Evolutionary conservation across 176 grass and related monocot species (phyloP), one percentile per base, ranked within the genome.

Genomic region (Phragmites australis): DNA sequence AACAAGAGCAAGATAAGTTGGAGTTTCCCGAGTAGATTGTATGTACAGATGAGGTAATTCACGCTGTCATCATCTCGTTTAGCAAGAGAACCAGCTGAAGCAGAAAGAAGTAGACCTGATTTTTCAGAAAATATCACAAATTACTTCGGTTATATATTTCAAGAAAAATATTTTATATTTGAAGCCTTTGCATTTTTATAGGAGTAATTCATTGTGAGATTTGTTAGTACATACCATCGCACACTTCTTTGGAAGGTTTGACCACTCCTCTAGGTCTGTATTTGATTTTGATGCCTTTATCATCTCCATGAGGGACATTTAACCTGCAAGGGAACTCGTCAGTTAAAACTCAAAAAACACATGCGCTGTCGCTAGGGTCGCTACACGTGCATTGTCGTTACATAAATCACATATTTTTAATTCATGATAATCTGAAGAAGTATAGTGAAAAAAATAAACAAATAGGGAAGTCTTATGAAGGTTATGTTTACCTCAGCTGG

Each of bases 201-300:
- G 18, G 27, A 58, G 3, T 30, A 11, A 65, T 74, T 80, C 21
- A 42, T 12, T 1, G 46, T 56, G 66, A 21, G 22, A 30, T 37
- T 26, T 30, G 19, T 3, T 21, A 25, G 50, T 7, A 31, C 75
- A 50, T 89, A 90, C 93, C 85, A 7, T 81, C 34, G 1, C 76
- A 43, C 6, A 43, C 6, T 58, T 65, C 61, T 83, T 74, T 18
- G 78, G 79, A 76, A 81, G 15, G 68, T 77, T 76, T 31, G 93
- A 89, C 93, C 93, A 95, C 63, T 92, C 82, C 19, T 78, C 90
- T 65, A 83, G 82, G 40, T 83, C 69, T 79, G 79, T 17, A 6
- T 79, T 92, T 54, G 82, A 92, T 81, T 88, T 84, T 27, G 90
- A 83, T 39, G 93, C 93, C 76, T 61, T 92, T 84, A 96, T 92